These are phyloP conservation scores for Calonectria pseudoturangicola DNA, from an alignment of 2,329 filamentous ascomycete species.

Conservation along the genomic window DNA sequence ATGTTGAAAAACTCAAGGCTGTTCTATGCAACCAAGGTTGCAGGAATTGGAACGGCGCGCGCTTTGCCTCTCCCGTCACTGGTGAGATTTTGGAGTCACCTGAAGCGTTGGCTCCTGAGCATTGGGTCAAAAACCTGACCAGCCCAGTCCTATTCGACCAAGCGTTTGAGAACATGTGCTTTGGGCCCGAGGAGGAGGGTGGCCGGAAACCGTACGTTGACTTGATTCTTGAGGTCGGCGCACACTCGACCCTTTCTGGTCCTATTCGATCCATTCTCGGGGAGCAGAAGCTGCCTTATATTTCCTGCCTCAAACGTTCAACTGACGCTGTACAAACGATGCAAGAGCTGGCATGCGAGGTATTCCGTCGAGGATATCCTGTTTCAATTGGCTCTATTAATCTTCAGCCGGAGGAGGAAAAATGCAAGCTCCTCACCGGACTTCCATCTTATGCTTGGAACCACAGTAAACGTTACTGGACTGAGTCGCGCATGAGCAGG, in stretches of 20 bases:
- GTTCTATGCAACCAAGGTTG: background rate
- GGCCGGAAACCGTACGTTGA: background rate
- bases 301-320: conserved; percentile 1
- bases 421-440: conserved; percentile 49
- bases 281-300: conserved; percentile 11
- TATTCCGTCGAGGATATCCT: background rate
- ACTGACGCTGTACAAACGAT: background rate
- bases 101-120: background rate
- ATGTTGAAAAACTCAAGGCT: conserved; percentile 9
- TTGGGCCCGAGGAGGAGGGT: background rate
- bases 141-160: conserved; percentile 6
- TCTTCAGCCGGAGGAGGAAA: background rate
- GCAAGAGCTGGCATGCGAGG: background rate
- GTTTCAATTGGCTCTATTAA: background rate
- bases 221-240: conserved; percentile 15
- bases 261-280: conserved; percentile 9
- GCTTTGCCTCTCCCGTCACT: background rate
- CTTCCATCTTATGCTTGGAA: conserved; percentile 55
- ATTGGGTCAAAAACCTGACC: conserved; percentile 6
- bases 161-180: conserved; percentile 14
- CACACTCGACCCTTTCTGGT: conserved; percentile 11
- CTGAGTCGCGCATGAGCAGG: conserved; percentile 56
- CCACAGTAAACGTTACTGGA: conserved; percentile 60
- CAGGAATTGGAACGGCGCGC: background rate
- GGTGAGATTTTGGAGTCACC: background rate